phyloP scores from a whole-genome alignment of 768 basidiomycete genomes.

The Mycena leptocephala region DNA sequence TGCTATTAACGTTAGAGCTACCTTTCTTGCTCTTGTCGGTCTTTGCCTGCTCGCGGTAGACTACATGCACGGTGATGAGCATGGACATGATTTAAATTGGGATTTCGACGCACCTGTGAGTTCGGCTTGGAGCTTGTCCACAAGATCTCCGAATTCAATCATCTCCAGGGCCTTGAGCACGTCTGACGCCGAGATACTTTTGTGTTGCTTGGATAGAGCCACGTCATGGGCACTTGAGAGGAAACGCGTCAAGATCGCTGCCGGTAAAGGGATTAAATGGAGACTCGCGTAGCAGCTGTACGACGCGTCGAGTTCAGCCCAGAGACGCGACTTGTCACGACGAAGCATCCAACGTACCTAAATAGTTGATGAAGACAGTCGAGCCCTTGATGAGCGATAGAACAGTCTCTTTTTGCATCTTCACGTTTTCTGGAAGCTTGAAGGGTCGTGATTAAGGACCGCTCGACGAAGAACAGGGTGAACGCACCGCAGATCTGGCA shows the following conservation, averaged over 20 bases:
- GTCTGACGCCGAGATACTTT: slow-evolving; percentile 91
- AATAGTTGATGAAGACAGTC: slow-evolving; percentile 95
- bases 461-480: background rate
- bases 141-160: slow-evolving; percentile 83
- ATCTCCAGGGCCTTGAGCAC: slow-evolving; percentile 90
- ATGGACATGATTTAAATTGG: background rate
- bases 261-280: background rate
- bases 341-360: slow-evolving; percentile 71
- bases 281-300: slow-evolving; percentile 67
- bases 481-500: slow-evolving; percentile 85
- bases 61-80: slow-evolving; percentile 51
- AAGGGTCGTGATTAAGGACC: background rate
- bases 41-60: slow-evolving; percentile 77
- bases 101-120: slow-evolving; percentile 68
- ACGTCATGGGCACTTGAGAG: slow-evolving; percentile 86
- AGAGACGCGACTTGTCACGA: slow-evolving; percentile 19
- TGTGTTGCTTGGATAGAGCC: slow-evolving; percentile 87
- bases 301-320: slow-evolving; percentile 23
- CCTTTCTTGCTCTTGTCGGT: slow-evolving; percentile 70
- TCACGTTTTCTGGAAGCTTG: slow-evolving; percentile 88
- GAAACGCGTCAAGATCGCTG: slow-evolving; percentile 30
- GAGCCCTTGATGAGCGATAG: slow-evolving; percentile 90
- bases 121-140: slow-evolving; percentile 74
- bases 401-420: slow-evolving; percentile 93
- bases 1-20: slow-evolving; percentile 40